Base-by-base conservation (phyloP, 108 stramenopile species). In the Skeletonema marinoi region DNA sequence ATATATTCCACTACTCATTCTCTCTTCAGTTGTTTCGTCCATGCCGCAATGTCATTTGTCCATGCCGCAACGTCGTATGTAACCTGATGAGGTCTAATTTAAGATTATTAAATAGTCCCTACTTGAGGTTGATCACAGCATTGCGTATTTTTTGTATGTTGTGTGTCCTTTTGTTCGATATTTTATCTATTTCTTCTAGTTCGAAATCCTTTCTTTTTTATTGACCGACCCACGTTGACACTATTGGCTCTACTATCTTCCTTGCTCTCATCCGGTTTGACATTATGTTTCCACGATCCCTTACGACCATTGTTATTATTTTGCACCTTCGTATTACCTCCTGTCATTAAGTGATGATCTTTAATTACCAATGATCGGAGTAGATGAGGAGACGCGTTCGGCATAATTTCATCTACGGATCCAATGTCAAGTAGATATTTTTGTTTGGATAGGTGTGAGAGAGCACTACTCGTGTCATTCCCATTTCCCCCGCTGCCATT, bases 401-500 rank as follows among this genome's bases (percentile, higher is more conserved):
- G 71, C 67, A 83, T 71, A 30, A 83, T 71, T 65, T 83, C 82
- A 17, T 65, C 72, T 60, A 36, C 71, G 2, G 80, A 75, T 36
- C 41, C 63, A 29, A 83, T 83, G 39, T 83, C 82, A 38, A 83
- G 54, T 29, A 83, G 66, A 70, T 77, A 83, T 36, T 70, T 69
- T 50, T 77, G 70, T 38, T 69, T 64, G 4, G 56, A 46, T 13
- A 83, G 14, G n/a, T 35, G 16, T 16, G 74, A 71, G 4, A 75
- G 58, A 7, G 42, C 70, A 31, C 70, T 51, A 14, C 17, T 51
- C 6, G 50, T 21, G 19, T 51, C 50, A 19, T 51, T 21, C 6
- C 19, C 50, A 17, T 51, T 60, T 1, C 48, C 6, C 8, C 38
- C 31, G n/a, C 36, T 3, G 16, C 65, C 54, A 36, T 25, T 25